Conservation (phyloP, 257 asterid genomes). For the Solanum pimpinellifolium region DNA sequence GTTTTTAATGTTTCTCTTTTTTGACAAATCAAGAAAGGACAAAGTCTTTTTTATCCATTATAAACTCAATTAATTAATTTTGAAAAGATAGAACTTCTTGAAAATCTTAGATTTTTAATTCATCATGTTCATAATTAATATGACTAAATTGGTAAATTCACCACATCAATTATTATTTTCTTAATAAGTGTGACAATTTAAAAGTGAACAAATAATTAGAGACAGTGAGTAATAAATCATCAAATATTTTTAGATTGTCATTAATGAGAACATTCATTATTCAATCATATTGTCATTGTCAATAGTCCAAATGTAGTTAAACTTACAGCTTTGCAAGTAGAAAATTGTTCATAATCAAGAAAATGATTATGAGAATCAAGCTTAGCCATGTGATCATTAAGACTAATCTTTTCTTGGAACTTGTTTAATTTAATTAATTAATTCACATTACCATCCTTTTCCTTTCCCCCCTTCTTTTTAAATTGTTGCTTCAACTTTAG, state of each 20-base stretch:
- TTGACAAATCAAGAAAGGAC: too few species aligned
- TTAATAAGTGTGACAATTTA: too few species aligned
- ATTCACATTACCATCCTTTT: not conserved
- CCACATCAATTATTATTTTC: too few species aligned
- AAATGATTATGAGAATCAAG: not conserved
- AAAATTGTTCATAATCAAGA: not conserved
- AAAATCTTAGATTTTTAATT: too few species aligned
- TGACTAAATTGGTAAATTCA: too few species aligned
- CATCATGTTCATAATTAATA: too few species aligned
- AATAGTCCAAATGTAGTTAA: not conserved
- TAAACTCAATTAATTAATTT: too few species aligned
- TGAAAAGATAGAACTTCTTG: too few species aligned
- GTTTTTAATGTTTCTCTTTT: too few species aligned
- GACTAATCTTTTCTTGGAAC: not conserved
- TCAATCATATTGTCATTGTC: not conserved
- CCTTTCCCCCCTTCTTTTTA: not conserved
- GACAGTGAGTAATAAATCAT: too few species aligned
- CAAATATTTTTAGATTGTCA: not conserved
- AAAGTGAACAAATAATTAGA: too few species aligned
- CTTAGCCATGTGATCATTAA: not conserved
- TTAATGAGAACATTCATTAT: not conserved
- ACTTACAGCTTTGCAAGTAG: not conserved
- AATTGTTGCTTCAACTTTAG: not conserved
- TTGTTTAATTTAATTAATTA: not conserved
- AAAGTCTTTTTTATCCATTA: too few species aligned